Evolutionary conservation across 2,329 filamentous ascomycete genomes (phyloP).

Genomic region (Aspergillus nomiae): DNA sequence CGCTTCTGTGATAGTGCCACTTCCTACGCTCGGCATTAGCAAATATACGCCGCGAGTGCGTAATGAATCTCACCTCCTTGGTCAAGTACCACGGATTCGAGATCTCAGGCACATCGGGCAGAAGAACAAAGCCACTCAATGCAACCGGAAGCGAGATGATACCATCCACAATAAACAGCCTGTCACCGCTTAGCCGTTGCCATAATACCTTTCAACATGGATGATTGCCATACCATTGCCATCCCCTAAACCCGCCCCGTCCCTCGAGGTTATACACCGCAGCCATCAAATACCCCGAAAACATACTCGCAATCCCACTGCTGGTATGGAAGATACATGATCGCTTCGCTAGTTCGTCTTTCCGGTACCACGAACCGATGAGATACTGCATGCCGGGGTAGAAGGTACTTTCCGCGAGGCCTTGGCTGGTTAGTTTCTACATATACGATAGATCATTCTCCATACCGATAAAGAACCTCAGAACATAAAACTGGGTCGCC

Average conservation of each 20-base stretch:
- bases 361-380: conserved; percentile 55
- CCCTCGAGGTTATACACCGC: conserved; percentile 54
- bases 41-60: no score
- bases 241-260: conserved; percentile 52
- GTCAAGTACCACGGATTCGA: conserved; percentile 53
- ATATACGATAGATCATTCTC: background rate
- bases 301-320: conserved; percentile 46
- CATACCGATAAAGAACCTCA: conserved; percentile 53
- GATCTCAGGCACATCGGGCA: conserved; percentile 56
- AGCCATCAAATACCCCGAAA: conserved; percentile 58
- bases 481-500: conserved; percentile 48
- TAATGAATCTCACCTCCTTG: conserved; percentile 30
- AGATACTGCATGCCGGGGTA: conserved; percentile 57
- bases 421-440: conserved; percentile 20
- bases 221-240: conserved; percentile 48
- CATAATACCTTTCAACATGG: no score
- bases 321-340: conserved; percentile 56
- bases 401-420: conserved; percentile 53
- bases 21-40: conserved; percentile 32
- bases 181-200: conserved; percentile 1
- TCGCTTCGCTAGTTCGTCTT: conserved; percentile 54
- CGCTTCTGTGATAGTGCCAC: conserved; percentile 50
- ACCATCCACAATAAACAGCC: conserved; percentile 58
- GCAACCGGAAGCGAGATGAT: conserved; percentile 57
- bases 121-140: conserved; percentile 50